Evolutionary conservation across 2,329 filamentous ascomycete species (phyloP).

Genomic region (Fusarium dlaminii): DNA sequence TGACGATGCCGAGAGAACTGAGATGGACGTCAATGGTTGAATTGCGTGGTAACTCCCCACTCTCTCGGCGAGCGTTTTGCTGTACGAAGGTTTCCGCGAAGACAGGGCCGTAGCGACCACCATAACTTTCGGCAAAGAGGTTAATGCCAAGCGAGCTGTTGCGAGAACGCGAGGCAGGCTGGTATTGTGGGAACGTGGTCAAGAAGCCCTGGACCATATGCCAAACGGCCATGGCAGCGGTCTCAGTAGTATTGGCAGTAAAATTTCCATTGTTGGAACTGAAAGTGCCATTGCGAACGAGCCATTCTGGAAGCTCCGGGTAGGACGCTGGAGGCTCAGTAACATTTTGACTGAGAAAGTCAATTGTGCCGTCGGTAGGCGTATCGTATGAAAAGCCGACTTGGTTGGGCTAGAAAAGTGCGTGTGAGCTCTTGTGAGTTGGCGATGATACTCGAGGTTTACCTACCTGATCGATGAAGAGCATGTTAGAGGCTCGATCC

Average conservation of each 20-base stretch:
- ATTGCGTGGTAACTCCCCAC: constrained; percentile 58
- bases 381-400: constrained; percentile 75
- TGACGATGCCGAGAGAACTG: constrained; percentile 73
- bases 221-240: constrained; percentile 69
- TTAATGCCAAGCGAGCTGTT: constrained; percentile 65
- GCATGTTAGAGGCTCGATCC: constrained; percentile 65
- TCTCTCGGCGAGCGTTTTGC: constrained; percentile 68
- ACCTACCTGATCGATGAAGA: constrained; percentile 66
- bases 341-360: constrained; percentile 54
- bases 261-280: constrained; percentile 58
- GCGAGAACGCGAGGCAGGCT: constrained; percentile 51
- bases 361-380: constrained; percentile 67
- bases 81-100: constrained; percentile 68
- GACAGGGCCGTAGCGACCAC: constrained; percentile 74
- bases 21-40: constrained; percentile 68
- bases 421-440: constrained; percentile 9
- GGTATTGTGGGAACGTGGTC: constrained; percentile 66
- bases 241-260: constrained; percentile 65
- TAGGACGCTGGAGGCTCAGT: constrained; percentile 40
- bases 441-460: not conserved
- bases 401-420: constrained; percentile 68
- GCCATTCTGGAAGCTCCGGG: constrained; percentile 41
- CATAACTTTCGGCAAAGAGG: constrained; percentile 75
- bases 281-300: constrained; percentile 72
- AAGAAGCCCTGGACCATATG: constrained; percentile 72